Base-by-base conservation (phyloP, 2,329 filamentous ascomycete species). In the Penicillium sp. region DNA sequence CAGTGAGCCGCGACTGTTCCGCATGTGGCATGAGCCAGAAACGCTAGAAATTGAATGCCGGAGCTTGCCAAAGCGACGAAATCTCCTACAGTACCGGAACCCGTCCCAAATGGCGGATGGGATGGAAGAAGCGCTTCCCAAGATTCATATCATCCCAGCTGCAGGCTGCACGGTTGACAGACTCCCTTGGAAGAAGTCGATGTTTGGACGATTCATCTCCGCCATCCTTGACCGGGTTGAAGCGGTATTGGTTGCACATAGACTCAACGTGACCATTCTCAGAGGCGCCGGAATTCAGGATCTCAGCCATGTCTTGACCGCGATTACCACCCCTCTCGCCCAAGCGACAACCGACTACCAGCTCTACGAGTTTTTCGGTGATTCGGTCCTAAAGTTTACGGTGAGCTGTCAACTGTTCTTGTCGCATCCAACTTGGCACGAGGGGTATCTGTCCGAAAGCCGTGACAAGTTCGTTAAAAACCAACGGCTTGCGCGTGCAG, bases 321-420 rank as follows among this genome's bases (percentile, higher is more conserved):
- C 93, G 1, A 88, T 96, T 51, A 90, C 84, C 52, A 80, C 90
- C 0, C 85, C 87, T 0, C 81, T 80, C 1, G 86, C 90, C 0
- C 70, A 74, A 2, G 86, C 87, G 50, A 72, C 77, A 1, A 82
- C 81, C 0, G 84, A 96, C 63, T 97, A 97, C 70, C 89, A 98
- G 67, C 82, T 89, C 2, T 79, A 96, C 0, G 95, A 98, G 71
- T 96, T 96, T 65, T 78, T 97, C 0, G 95, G 95, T 0, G 94
- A 98, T 68, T 87, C 87, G 0, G 81, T 96, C 1, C 80, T 98
- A 39, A 98, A 98, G 69, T 85, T 89, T 57, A 86, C 85, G 49
- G 82, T 89, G 0, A 86, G 87, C 0, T 72, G 91, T 1, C 88
- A 92, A 56, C 80, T 93, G 4, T 80, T 83, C 70, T 81, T 82